phyloP scores from a whole-genome alignment of 2,329 filamentous ascomycete genomes.

The Penicillium sp. region DNA sequence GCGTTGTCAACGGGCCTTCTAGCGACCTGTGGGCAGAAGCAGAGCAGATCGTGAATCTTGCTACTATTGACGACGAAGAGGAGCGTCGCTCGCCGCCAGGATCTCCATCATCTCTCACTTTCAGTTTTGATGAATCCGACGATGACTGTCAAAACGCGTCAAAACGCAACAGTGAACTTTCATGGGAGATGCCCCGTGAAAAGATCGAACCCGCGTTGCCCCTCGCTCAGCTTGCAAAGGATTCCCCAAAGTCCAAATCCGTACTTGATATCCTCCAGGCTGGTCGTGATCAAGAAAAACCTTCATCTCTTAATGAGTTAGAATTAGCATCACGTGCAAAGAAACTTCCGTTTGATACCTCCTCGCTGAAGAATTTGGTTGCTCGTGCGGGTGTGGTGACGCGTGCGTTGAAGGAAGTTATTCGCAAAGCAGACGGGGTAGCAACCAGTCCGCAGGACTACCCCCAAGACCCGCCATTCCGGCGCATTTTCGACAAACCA shows the following conservation, averaged over 20 bases:
- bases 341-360: slow-evolving; percentile 66
- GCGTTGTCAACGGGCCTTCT: slow-evolving; percentile 54
- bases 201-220: slow-evolving; percentile 27
- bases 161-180: slow-evolving; percentile 33
- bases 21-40: slow-evolving; percentile 62
- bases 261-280: slow-evolving; percentile 61
- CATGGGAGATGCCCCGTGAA: slow-evolving; percentile 30
- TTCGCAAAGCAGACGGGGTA: slow-evolving; percentile 51
- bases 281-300: slow-evolving; percentile 38
- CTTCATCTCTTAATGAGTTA: slow-evolving; percentile 21
- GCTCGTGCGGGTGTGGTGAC: slow-evolving; percentile 50
- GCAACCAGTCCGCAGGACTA: slow-evolving; percentile 30
- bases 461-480: slow-evolving; percentile 45
- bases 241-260: slow-evolving; percentile 60
- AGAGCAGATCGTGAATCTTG: slow-evolving; percentile 65
- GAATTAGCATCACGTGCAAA: slow-evolving; percentile 30
- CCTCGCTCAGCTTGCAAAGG: slow-evolving; percentile 49
- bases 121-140: slow-evolving; percentile 59
- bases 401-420: slow-evolving; percentile 49
- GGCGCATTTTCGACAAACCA: slow-evolving; percentile 48
- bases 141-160: slow-evolving; percentile 44
- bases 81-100: slow-evolving; percentile 49
- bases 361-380: slow-evolving; percentile 62
- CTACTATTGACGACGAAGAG: slow-evolving; percentile 62
- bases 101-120: slow-evolving; percentile 57